Percentiles rank a stretch among this genome's conserved stretches.
Conservation (phyloP, 148 eudicot species). For the Fagopyrum homotropicum region DNA sequence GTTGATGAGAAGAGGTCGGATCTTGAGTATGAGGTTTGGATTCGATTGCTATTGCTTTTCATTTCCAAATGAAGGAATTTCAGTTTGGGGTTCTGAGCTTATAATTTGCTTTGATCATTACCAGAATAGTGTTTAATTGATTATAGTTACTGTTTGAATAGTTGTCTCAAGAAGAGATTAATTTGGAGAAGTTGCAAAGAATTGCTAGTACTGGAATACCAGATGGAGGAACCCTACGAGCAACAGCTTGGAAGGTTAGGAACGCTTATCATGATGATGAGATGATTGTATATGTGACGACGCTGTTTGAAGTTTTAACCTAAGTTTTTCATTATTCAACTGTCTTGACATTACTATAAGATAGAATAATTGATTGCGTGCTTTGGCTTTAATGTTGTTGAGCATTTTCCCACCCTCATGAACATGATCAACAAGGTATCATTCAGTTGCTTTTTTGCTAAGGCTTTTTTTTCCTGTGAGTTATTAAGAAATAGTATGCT, state of each 20-base stretch:
- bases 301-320: not conserved
- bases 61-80: not conserved
- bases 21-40: slow-evolving; percentile 56
- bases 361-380: not conserved
- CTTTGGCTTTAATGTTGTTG: not conserved
- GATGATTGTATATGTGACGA: not conserved
- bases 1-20: slow-evolving; percentile 51
- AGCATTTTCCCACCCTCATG: not conserved
- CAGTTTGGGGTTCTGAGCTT: not conserved
- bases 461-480: not conserved
- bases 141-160: slow-evolving; percentile 16
- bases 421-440: not conserved
- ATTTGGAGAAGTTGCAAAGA: slow-evolving; percentile 56
- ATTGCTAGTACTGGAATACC: slow-evolving; percentile 55
- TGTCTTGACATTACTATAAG: not conserved
- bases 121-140: not conserved
- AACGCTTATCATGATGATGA: not conserved
- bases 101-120: not conserved
- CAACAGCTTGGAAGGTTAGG: slow-evolving; percentile 62
- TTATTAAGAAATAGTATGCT: not conserved
- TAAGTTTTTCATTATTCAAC: not conserved
- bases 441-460: not conserved
- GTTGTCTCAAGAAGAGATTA: slow-evolving; percentile 49
- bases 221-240: slow-evolving; percentile 43
- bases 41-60: not conserved